Evolutionary conservation across 2,329 filamentous ascomycete genomes (phyloP), one percentile per base, ranked within the genome.

Genomic region (Aspergillus aculeatinus): DNA sequence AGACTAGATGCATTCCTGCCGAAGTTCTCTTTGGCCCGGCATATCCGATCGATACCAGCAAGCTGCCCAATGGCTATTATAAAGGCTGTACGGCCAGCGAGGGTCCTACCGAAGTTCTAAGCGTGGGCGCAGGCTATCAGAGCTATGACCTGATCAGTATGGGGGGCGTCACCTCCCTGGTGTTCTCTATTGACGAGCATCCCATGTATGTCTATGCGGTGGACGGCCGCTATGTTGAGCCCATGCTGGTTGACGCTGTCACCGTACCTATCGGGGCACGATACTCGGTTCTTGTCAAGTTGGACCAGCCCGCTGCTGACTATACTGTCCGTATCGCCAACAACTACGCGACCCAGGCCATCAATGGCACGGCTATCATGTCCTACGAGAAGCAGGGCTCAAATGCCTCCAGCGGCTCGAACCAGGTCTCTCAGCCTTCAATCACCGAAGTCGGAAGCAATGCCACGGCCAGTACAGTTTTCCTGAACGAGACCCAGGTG

Each of bases 321-420:
- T 88, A 84, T 69, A 80, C 80, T 6, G 81, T 87, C 33, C 84
- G 86, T 2, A 75, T 83, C 47, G 80, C 82, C 27, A 80, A 82
- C 16, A 73, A 75, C 14, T 77, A 75, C 31, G 70, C 78, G 2
- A 79, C 82, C 11, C 87, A 89, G 67, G 78, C 87, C 57, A 77
- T 88, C 31, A 77, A 79, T 14, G 85, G 81, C 1, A 77, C 80
- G 19, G 85, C 82, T 1, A 74, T 79, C 9, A 71, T 89, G 44
- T 74, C 76, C 0, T 82, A 82, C 62, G 67, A 69, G 2, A 60
- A 60, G 9, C 56, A 55, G 31, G n/a, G 16, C 14, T 44, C 39
- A 6, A 44, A 16, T 19, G 5, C 14, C 5, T 44, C 39, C 16
- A 19, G 16, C 14, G 16, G 39, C 39, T 19, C 16, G 0, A 29